Base-by-base conservation (phyloP, 73 alveolate species). In the Paramecium octaurelia region DNA sequence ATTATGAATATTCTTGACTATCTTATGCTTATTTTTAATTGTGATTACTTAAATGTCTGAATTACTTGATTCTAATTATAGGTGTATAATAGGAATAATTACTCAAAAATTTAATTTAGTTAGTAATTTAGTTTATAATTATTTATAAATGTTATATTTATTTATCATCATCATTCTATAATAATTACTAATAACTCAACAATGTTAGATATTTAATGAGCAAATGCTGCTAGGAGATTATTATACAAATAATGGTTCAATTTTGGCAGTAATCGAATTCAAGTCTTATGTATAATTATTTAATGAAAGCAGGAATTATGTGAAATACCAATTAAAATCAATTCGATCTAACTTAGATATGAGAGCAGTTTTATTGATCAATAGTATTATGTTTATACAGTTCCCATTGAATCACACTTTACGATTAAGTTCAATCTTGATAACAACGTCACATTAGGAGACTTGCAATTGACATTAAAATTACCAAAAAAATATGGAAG, bases 401-500 rank as follows among this genome's bases (percentile, higher is more conserved):
- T 48, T 64, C 12, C 42, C 3, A 64, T 64, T 11, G 42, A 64
- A 31, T 64, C 42, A 4, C 21, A 24, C 12, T 23, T 31, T 12
- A 3, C 3, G 9, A 34, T 64, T 31, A 64, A 27, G 46, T 64
- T 64, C 50, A 64, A 64, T 64, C 21, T 16, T 0, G 84, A 64
- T 31, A 8, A 64, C 29, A 64, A 64, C 31, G 16, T 64, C 24
- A 64, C 84, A 27, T 64, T 64, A 8, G 84, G 84, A 11, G 14
- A 64, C 31, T 27, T 23, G 23, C 1, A 12, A 12, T 27, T 64
- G 24, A 2, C 46, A 0, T 9, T 64, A 11, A 64, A 27, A 18
- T 64, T 64, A 64, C 84, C 84, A 31, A 64, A 64, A 12, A 64
- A 64, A 64, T 64, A 64, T 64, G 84, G 84, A 34, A 34, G 27